Evolutionary conservation across 2,329 filamentous ascomycete genomes (phyloP).

Genomic region (Achaetomium macrosporum): DNA sequence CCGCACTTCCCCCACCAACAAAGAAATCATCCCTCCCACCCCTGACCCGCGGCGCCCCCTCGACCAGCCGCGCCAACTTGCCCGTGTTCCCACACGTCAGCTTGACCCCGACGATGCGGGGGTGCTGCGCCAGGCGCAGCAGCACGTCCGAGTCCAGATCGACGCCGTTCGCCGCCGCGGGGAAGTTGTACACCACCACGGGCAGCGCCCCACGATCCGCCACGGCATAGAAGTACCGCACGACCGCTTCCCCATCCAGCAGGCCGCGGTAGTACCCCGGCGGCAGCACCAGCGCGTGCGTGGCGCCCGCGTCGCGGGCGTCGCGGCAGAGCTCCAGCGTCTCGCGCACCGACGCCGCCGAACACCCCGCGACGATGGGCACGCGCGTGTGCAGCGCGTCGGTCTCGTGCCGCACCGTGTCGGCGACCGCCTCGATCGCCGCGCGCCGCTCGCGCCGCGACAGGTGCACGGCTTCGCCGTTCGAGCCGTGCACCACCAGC

Average conservation of each 20-base stretch:
- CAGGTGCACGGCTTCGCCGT: slow-evolving; percentile 62
- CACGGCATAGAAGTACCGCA: slow-evolving; percentile 55
- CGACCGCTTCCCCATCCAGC: slow-evolving; percentile 48
- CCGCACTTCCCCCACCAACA: slow-evolving; percentile 65
- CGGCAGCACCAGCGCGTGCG: slow-evolving; percentile 61
- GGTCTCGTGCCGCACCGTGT: slow-evolving; percentile 22
- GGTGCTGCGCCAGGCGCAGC: slow-evolving; percentile 41
- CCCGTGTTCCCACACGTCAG: slow-evolving; percentile 53
- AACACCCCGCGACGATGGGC: slow-evolving; percentile 62
- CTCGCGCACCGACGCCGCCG: slow-evolving; percentile 60
- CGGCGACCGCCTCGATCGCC: slow-evolving; percentile 44
- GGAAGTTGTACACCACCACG: slow-evolving; percentile 51
- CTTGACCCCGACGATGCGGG: slow-evolving; percentile 51
- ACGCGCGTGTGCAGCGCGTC: slow-evolving; percentile 44
- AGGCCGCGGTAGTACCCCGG: slow-evolving; percentile 61
- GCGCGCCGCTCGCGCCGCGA: slow-evolving; percentile 53
- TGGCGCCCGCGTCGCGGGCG: slow-evolving; percentile 56
- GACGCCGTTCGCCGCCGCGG: slow-evolving; percentile 45
- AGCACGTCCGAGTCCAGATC: slow-evolving; percentile 48
- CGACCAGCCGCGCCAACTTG: slow-evolving; percentile 49
- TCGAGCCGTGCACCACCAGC: slow-evolving; percentile 59
- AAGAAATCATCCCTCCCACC: slow-evolving; percentile 44
- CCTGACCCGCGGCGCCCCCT: slow-evolving; percentile 31
- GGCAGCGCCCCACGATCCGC: slow-evolving; percentile 45
- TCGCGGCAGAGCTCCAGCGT: slow-evolving; percentile 59